Conservation (phyloP, 805 yeast genomes). For the Monosporozyma aerobia region DNA sequence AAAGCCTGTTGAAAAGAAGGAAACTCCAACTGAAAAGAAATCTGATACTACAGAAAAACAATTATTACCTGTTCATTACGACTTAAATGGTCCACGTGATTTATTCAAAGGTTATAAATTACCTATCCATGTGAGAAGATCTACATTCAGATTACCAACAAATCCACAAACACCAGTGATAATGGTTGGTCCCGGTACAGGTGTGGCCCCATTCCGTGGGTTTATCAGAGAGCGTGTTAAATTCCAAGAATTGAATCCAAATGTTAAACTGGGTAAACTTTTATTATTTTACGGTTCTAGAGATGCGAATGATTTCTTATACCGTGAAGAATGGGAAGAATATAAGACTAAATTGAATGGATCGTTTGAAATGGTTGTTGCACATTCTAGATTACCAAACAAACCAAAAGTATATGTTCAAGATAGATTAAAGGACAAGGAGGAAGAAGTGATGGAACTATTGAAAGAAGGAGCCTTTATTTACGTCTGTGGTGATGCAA, state of each 20-base stretch:
- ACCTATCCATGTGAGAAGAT: slow-evolving; percentile 90
- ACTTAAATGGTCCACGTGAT: slow-evolving; percentile 77
- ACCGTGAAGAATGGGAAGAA: slow-evolving; percentile 82
- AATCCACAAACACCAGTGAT: slow-evolving; percentile 82
- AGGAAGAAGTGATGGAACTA: slow-evolving; percentile 33
- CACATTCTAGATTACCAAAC: slow-evolving; percentile 72
- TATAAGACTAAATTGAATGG: slow-evolving; percentile 54
- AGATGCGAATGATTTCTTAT: slow-evolving; percentile 74
- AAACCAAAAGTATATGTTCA: slow-evolving; percentile 71
- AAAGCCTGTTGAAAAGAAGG: neutral
- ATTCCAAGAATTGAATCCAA: slow-evolving; percentile 32
- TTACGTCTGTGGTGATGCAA: slow-evolving; percentile 96
- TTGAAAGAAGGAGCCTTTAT: slow-evolving; percentile 76
- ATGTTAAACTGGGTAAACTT: slow-evolving; percentile 53
- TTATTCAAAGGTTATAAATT: slow-evolving; percentile 40
- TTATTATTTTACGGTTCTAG: slow-evolving; percentile 84
- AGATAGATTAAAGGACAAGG: slow-evolving; percentile 52
- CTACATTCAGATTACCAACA: slow-evolving; percentile 87
- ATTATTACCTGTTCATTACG: slow-evolving; percentile 44
- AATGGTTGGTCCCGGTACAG: slow-evolving; percentile 97
- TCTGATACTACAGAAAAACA: neutral
- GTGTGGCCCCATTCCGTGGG: slow-evolving; percentile 97
- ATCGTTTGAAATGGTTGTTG: slow-evolving; percentile 64
- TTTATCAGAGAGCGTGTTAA: slow-evolving; percentile 77
- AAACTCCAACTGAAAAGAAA: neutral